Conservation (phyloP, 257 asterid genomes). For the Pogostemon cablin region DNA sequence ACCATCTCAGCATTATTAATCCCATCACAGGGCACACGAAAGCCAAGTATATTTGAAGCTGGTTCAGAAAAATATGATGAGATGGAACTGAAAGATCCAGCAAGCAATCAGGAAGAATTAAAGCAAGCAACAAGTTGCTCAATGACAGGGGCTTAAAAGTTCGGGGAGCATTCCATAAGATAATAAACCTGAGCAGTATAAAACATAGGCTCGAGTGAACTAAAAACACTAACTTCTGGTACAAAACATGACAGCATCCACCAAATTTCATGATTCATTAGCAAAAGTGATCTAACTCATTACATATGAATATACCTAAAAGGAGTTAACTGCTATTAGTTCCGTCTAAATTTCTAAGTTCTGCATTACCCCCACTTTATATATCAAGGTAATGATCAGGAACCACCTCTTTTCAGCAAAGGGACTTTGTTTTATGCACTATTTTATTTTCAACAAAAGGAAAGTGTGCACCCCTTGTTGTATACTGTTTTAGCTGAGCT, state of each 20-base stretch:
- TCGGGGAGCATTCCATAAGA: not conserved
- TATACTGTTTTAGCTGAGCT: no score
- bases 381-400: no score
- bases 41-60: not conserved
- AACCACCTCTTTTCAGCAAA: no score
- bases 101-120: constrained; percentile 7
- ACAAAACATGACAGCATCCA: not conserved
- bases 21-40: not conserved
- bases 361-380: no score
- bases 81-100: constrained; percentile 7
- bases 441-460: no score
- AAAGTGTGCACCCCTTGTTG: no score
- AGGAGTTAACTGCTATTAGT: no score
- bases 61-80: not conserved
- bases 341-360: no score
- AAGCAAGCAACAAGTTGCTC: constrained; percentile 1
- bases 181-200: constrained; percentile 1
- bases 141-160: not conserved
- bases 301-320: no score
- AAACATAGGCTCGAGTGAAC: not conserved
- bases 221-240: constrained; percentile 6
- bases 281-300: no score
- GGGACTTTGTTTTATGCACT: no score
- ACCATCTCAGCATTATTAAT: not conserved
- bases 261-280: not conserved